Conservation (phyloP, 106 monocot species). For the Hemerocallis citrina region DNA sequence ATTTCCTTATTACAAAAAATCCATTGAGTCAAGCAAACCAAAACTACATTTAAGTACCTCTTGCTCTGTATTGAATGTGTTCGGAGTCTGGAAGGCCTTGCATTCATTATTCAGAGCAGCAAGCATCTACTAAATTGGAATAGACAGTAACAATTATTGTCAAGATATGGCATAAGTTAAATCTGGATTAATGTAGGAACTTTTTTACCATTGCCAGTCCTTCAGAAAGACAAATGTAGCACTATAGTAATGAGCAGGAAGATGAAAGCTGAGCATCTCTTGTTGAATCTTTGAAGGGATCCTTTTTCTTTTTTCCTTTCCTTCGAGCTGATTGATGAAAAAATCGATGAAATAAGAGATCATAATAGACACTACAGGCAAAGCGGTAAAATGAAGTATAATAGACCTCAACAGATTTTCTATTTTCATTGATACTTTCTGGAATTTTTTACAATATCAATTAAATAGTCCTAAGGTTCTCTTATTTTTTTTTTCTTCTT, state of each 20-base stretch:
- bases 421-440: too few species aligned
- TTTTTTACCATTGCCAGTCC: slow-evolving; percentile 46
- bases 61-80: slow-evolving; percentile 64
- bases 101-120: slow-evolving; percentile 70
- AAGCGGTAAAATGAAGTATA: too few species aligned
- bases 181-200: background rate
- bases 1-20: background rate
- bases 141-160: background rate
- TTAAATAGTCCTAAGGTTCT: too few species aligned
- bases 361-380: too few species aligned
- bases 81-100: slow-evolving; percentile 44
- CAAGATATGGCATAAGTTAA: background rate
- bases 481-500: too few species aligned
- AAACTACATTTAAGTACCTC: slow-evolving; percentile 40
- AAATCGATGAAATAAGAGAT: too few species aligned
- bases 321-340: slow-evolving; percentile 36
- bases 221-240: slow-evolving; percentile 10
- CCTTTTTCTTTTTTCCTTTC: slow-evolving; percentile 87
- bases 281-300: slow-evolving; percentile 35
- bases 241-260: slow-evolving; percentile 62
- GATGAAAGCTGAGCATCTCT: slow-evolving; percentile 41
- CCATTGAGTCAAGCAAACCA: background rate
- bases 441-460: too few species aligned
- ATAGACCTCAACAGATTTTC: too few species aligned
- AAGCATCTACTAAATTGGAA: slow-evolving; percentile 48